phyloP scores from a whole-genome alignment of 2,329 filamentous ascomycete species.

The Cylindrodendrum hubeiense region DNA sequence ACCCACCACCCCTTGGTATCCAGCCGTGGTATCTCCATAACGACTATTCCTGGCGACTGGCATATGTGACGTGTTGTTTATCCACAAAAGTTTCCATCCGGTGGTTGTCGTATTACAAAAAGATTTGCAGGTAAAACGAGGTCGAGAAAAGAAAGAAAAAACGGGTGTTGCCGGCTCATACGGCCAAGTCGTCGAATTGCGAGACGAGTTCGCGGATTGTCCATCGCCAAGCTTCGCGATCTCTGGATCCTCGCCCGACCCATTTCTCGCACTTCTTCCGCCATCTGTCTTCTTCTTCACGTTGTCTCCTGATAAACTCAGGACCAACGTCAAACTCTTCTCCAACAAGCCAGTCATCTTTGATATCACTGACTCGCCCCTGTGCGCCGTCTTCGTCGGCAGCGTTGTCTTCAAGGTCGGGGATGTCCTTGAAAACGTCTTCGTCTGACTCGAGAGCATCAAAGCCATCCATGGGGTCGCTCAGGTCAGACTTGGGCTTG shows the following conservation, averaged over 20 bases:
- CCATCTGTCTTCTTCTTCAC: conserved; percentile 94
- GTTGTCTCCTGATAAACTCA: conserved; percentile 89
- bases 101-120: conserved; percentile 42
- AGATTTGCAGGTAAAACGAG: conserved; percentile 34
- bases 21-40: conserved; percentile 36
- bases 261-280: conserved; percentile 88
- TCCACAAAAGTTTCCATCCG: conserved; percentile 36
- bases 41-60: conserved; percentile 30
- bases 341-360: conserved; percentile 86
- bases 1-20: conserved; percentile 33
- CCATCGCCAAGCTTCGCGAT: conserved; percentile 81
- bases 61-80: conserved; percentile 33
- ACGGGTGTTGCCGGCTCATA: conserved; percentile 42
- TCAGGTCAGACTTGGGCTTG: conserved; percentile 61
- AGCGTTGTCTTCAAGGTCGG: conserved; percentile 82
- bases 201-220: conserved; percentile 72
- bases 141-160: conserved; percentile 33
- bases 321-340: conserved; percentile 99
- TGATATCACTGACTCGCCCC: conserved; percentile 70
- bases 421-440: conserved; percentile 94
- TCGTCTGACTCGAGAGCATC: conserved; percentile 87
- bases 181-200: conserved; percentile 55
- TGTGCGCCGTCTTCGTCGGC: conserved; percentile 62
- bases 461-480: conserved; percentile 72
- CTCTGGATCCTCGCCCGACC: conserved; percentile 72